Evolutionary conservation across 345 rosid genomes (phyloP).

Genomic region (Tarenaya hassleriana): DNA sequence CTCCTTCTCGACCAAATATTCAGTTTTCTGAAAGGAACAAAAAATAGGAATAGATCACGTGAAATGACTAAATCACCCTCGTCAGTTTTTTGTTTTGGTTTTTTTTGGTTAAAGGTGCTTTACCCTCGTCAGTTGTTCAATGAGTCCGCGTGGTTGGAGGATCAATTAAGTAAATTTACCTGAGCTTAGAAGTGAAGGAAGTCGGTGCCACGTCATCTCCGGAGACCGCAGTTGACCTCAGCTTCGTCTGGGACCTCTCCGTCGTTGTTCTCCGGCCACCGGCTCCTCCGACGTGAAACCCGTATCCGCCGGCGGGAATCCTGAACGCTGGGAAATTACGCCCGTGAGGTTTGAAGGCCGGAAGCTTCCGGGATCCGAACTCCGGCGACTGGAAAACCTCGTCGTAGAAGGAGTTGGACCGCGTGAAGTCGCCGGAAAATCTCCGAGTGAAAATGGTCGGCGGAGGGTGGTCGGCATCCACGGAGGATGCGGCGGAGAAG

Average conservation of each 20-base stretch:
- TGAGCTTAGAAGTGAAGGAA: slow-evolving; percentile 75
- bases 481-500: slow-evolving; percentile 14
- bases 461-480: slow-evolving; percentile 65
- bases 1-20: slow-evolving; percentile 68
- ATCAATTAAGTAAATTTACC: slow-evolving; percentile 35
- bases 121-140: fast-evolving
- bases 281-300: slow-evolving; percentile 28
- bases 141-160: background rate
- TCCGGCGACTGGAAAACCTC: slow-evolving; percentile 59
- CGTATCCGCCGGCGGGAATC: slow-evolving; percentile 53
- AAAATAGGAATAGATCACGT: slow-evolving; percentile 1
- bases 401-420: slow-evolving; percentile 51
- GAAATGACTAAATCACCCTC: background rate
- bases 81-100: too few relatives aligned
- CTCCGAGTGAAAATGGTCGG: slow-evolving; percentile 50
- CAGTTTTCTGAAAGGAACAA: slow-evolving; percentile 54
- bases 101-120: too few relatives aligned
- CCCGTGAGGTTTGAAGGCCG: slow-evolving; percentile 38
- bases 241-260: slow-evolving; percentile 42
- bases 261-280: slow-evolving; percentile 33
- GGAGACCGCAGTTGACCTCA: slow-evolving; percentile 34
- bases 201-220: slow-evolving; percentile 63
- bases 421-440: slow-evolving; percentile 50
- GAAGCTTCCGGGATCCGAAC: slow-evolving; percentile 4
- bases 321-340: slow-evolving; percentile 57